Evolutionary conservation across 371 early-diverging fungal species (phyloP), one percentile per base, ranked within the genome.

Genomic region (Umbelopsis sp.): DNA sequence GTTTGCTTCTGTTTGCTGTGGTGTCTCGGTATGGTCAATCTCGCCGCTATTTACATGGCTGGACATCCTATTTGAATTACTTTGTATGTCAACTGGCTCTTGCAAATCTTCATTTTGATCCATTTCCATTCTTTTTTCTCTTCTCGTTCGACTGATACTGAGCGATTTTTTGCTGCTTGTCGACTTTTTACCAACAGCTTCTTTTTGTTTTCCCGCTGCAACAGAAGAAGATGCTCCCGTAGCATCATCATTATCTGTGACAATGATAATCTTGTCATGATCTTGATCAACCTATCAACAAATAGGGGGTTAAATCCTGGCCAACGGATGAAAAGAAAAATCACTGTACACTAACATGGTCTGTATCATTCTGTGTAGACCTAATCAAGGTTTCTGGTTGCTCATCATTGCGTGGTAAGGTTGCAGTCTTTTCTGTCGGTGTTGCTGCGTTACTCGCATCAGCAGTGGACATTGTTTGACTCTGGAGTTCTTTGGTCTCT

Each of bases 81-180:
- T 18, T 57, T 29, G 32, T 35, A 3, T 24, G 18, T 35, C 35
- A 0, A 35, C 18, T 4, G 57, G 6, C 7, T 29, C 18, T 35
- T 24, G 8, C 18, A 3, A 7, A 18, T 18, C 29, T 11, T 57
- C 6, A 3, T 57, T n/a, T 35, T 57, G 57, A 18, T 57, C 29
- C 57, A 57, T 57, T 35, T 35, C 18, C 0, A 35, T 11, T 57
- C 32, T 16, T 35, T 35, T 57, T 35, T 57, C 35, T 29, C 35
- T 57, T 35, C 57, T 11, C 18, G 57, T 57, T 35, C 57, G 57
- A 29, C 57, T 57, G 57, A 57, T 25, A 29, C 57, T 57, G n/a
- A 57, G 57, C 22, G 57, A 57, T 18, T 57, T 57, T 35, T 57
- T 57, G 6, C 9, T 35, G 8, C 32, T 29, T 4, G 14, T 5